Percentiles rank a stretch among this genome's conserved stretches.
Evolutionary conservation across 345 rosid genomes (phyloP).

Genomic region (Salix suchowensis): DNA sequence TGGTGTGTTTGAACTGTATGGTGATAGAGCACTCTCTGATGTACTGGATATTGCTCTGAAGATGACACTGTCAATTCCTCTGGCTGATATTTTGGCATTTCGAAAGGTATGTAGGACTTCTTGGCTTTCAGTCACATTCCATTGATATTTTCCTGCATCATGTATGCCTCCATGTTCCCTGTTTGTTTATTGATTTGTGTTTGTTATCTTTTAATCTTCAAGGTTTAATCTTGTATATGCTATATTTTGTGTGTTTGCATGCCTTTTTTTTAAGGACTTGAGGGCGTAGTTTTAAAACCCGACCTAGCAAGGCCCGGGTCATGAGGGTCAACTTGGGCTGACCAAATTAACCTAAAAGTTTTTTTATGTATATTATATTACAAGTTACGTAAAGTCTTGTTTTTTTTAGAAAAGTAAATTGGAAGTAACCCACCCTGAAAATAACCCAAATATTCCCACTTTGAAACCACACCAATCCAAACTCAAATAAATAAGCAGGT

Average conservation of each 20-base stretch:
- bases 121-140: not conserved
- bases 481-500: too few relatives aligned
- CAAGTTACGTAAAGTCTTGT: too few relatives aligned
- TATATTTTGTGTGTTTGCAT: not conserved
- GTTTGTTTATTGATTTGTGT: not conserved
- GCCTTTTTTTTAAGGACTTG: not conserved
- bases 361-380: too few relatives aligned
- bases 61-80: constrained; percentile 86
- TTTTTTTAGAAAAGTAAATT: too few relatives aligned
- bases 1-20: constrained; percentile 96
- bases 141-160: not conserved
- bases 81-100: constrained; percentile 86
- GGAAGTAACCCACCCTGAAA: too few relatives aligned
- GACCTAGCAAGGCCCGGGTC: too few relatives aligned
- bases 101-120: constrained; percentile 58
- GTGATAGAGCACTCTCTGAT: constrained; percentile 94
- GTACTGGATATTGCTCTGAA: constrained; percentile 86
- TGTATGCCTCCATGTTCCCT: not conserved
- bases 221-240: not conserved
- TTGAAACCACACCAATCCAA: too few relatives aligned
- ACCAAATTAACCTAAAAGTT: too few relatives aligned
- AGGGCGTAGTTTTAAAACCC: not conserved
- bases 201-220: not conserved
- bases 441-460: too few relatives aligned
- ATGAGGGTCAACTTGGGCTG: too few relatives aligned